Base-by-base conservation (phyloP, 208 protist species). In the Zelonia costaricensis region DNA sequence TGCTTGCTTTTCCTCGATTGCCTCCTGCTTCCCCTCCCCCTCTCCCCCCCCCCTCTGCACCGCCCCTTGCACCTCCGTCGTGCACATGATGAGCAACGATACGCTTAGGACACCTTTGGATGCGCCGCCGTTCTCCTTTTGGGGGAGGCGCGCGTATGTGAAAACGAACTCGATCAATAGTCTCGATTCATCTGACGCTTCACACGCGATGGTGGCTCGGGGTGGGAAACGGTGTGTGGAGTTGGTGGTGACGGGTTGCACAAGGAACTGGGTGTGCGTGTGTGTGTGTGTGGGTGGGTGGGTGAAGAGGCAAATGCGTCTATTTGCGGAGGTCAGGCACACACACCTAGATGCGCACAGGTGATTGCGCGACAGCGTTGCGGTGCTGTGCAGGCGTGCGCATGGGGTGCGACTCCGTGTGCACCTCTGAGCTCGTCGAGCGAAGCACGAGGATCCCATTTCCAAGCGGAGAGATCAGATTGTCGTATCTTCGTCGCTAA, bases 381-480 rank as follows among this genome's bases (percentile, higher is more conserved):
- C n/a, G n/a, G n/a, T n/a, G n/a, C n/a, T n/a, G n/a, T n/a, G n/a
- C 36, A 42, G 10, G 36, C 36, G 36, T 42, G 10, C 36, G 36
- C 10, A 42, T 9, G 36, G 36, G 36, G 36, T 42, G 36, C 10
- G 36, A 16, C 36, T 66, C 56, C 56, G 42, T 66, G 27, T 57
- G 6, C 38, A 38, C 48, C 44, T 44, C 36, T 42, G 15, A 42
- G 15, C 33, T 38, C 7, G 7, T 31, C 2, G 3, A 27, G 15
- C 9, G 65, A 72, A 65, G n/a, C n/a, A n/a, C n/a, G n/a, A n/a
- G n/a, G 65, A 72, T 72, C 65, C 53, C 65, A 72, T 72, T 72
- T 72, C 65, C 65, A 72, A 72, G 65, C 65, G 59, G 59, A 70
- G 35, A 70, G 63, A 55, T 70, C 35, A 0, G 33, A 6, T 46